Evolutionary conservation across 2,329 filamentous ascomycete species (phyloP), one percentile per base, ranked within the genome.

Genomic region (Pseudocercospora fijiensis): DNA sequence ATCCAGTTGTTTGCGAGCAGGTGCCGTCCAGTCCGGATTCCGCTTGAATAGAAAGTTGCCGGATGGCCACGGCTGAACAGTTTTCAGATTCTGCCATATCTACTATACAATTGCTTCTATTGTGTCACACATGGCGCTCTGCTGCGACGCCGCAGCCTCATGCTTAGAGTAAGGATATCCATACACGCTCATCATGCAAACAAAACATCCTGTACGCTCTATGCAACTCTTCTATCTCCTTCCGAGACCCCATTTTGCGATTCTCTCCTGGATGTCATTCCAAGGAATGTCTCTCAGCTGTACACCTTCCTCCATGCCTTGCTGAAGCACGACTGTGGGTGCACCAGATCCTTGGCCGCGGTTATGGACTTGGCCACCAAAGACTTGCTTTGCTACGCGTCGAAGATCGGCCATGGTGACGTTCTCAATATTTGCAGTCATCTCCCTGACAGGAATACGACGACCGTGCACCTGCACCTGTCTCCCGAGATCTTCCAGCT

Each of bases 401-500:
- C 91, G 84, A 68, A 99, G 80, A 76, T 99, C 95, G 9, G 85
- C 73, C 0, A 96, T 86, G 0, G 90, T 96, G 62, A 99, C 81
- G 5, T 82, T 83, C 74, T 96, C 91, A 69, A 99, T 99, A 74
- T 88, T 87, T 57, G 81, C 82, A 75, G 94, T 96, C 94, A 99
- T 98, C 75, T 98, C 93, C 69, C 87, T 86, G 7, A 97, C 93
- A 1, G 94, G 90, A 6, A 98, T 86, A 80, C 97, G 96, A 69
- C 87, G 86, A 22, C 94, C 95, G 75, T 98, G 93, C n/a, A 97
- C 91, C 81, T 98, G 95, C 10, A 99, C 92, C 77, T 97, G 94
- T 67, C 95, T 83, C 22, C 95, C 95, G 0, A 99, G 84, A 76
- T 99, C 95, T 79, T 99, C 95, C 6, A 99, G 85, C 80, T 98